Base-by-base conservation (phyloP, 352 stramenopile genomes). In the Pythium periplocum region DNA sequence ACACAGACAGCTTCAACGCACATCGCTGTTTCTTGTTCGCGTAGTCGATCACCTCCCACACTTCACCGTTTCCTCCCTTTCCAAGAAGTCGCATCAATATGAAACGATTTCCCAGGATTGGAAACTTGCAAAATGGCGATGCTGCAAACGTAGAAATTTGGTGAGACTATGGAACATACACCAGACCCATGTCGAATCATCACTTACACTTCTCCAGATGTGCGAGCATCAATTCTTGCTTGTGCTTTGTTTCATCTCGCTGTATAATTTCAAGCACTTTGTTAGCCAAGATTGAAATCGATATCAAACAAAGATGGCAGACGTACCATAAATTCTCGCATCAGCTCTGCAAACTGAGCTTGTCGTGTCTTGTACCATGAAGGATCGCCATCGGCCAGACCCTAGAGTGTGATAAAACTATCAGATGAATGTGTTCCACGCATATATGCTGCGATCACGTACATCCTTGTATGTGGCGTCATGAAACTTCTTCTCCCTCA, bases 1-100 rank as follows among this genome's bases (percentile, higher is more conserved):
- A 89, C 8, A 78, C 83, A 35, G 81, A 91, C 4, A 91, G 61
- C 54, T 91, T 91, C 17, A 91, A 54, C 31, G 81, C 81, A 35
- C 75, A 87, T 3, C 59, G 53, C 32, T 71, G 62, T 44, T 87
- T 82, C 34, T 83, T 61, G 53, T 87, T 72, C 31, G 67, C 72
- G 48, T 83, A 91, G 66, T 91, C 81, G 11, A 91, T 55, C n/a
- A 89, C 73, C 37, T 86, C 78, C 81, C 81, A 91, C 2, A 91
- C 81, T 66, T 91, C 81, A 40, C 81, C 81, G 41, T 91, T 89
- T 35, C 81, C 81, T 50, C 81, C 81, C 53, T 84, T 89, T 43
- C 81, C 81, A 43, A 82, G 67, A 10, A 91, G 64, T 42, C 73
- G 71, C 49, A 80, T 66, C 38, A 88, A 54, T 3, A 89, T 39